Conservation (phyloP, 2,329 filamentous ascomycete genomes). For the Sporothrix variecibatus region DNA sequence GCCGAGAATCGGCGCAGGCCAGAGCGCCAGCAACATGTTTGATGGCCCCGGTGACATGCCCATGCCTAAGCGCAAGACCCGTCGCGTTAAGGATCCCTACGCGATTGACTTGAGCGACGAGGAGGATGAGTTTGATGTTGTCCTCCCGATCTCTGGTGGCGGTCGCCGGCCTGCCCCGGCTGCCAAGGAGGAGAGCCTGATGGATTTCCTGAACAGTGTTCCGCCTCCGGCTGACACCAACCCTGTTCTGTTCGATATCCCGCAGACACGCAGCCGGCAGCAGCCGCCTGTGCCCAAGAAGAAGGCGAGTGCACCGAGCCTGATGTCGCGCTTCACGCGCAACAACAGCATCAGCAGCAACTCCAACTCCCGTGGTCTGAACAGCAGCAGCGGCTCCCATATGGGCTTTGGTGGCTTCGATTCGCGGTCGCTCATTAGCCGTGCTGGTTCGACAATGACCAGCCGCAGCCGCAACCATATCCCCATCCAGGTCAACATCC, state of each 20-base stretch:
- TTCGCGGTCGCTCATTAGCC: conserved; percentile 45
- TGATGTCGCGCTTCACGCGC: conserved; percentile 59
- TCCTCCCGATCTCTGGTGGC: conserved; percentile 29
- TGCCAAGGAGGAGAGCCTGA: conserved; percentile 66
- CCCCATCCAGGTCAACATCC: conserved; percentile 56
- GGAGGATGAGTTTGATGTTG: conserved; percentile 49
- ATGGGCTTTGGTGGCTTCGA: conserved; percentile 32
- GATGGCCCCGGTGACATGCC: conserved; percentile 51
- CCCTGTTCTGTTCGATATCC: conserved; percentile 40
- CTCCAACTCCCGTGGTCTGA: conserved; percentile 33
- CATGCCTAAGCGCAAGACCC: conserved; percentile 73
- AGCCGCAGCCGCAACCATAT: conserved; percentile 46
- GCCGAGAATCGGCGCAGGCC: not conserved
- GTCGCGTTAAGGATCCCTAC: conserved; percentile 83
- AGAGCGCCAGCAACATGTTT: conserved; percentile 40
- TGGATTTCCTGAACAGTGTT: conserved; percentile 72
- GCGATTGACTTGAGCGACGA: conserved; percentile 83
- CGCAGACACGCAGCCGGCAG: conserved; percentile 37
- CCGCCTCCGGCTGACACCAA: conserved; percentile 61
- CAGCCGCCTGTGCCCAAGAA: conserved; percentile 54
- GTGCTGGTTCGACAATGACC: conserved; percentile 37
- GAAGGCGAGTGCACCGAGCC: conserved; percentile 63
- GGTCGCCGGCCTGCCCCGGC: conserved; percentile 44
- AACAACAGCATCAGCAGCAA: conserved; percentile 34
- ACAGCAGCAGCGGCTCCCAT: conserved; percentile 17